Evolutionary conservation across 1,139 yeast species (phyloP).

Genomic region (Magnusiomyces clavatus): DNA sequence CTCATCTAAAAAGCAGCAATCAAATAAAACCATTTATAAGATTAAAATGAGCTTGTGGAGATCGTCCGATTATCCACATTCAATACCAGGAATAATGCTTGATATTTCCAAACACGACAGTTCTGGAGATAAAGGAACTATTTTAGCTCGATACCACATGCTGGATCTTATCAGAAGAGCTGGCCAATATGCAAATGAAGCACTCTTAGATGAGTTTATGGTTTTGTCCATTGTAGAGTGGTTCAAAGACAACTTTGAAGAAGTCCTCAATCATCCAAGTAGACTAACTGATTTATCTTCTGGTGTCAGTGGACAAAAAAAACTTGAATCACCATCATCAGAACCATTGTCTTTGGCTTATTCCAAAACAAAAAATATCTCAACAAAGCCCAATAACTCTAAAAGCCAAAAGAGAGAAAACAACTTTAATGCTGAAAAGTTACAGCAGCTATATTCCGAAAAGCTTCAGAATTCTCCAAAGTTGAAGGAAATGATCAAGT

Average conservation of each 20-base stretch:
- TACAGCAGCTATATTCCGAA: neutral
- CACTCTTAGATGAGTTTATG: conserved; percentile 60
- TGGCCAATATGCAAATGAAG: conserved; percentile 32
- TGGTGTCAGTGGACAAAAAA: conserved; percentile 20
- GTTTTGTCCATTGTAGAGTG: conserved; percentile 63
- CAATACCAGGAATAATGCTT: conserved; percentile 27
- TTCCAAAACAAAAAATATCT: too few relatives aligned
- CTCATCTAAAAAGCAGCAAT: neutral
- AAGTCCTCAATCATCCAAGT: conserved; percentile 66
- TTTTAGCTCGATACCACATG: conserved; percentile 46
- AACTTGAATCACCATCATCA: too few relatives aligned
- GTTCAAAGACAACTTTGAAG: conserved; percentile 55
- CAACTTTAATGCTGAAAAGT: too few relatives aligned
- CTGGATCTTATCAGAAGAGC: conserved; percentile 49
- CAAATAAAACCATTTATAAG: neutral
- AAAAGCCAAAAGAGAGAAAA: too few relatives aligned
- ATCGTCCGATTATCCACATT: conserved; percentile 25
- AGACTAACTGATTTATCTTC: conserved; percentile 42
- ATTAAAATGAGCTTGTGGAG: conserved; percentile 18
- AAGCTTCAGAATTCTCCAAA: conserved; percentile 2
- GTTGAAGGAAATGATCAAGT: conserved; percentile 31
- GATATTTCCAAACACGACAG: too few relatives aligned
- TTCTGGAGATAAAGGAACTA: conserved; percentile 9
- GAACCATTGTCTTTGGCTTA: too few relatives aligned
- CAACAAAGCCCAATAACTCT: too few relatives aligned